Evolutionary conservation across 1,284 basidiomycete genomes (phyloP), one percentile per base, ranked within the genome.

Genomic region (Golubevia pallescens): DNA sequence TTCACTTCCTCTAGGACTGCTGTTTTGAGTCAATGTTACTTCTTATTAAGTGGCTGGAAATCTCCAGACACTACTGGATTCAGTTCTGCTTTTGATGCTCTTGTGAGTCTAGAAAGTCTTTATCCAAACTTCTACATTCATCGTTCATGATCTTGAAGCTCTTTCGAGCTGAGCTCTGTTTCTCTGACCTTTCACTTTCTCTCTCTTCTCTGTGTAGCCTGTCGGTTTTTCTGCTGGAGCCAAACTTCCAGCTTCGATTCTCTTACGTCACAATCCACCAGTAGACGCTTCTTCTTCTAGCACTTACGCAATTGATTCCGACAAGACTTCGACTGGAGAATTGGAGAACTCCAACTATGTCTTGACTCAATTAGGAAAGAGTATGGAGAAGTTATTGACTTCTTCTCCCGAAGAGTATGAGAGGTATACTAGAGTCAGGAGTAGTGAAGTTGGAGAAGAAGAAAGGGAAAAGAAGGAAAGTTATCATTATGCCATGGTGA

Each of bases 351-450:
- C 58, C 65, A 85, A 85, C 64, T 84, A 81, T 65, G 78, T 86
- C 13, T 73, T 86, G 10, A 78, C 77, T 32, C 74, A 78, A 28
- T 65, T 86, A 0, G 84, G 84, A 28, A 86, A 84, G 63, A 72
- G 68, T 21, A 75, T 86, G 68, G 84, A 86, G 58, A 86, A 85
- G 69, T 77, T 83, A 72, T 68, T 86, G 19, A 85, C 83, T 3
- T 61, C 71, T n/a, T 63, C 74, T 19, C 77, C 75, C 1, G 75
- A 81, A 3, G 81, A 84, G 51, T 86, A 80, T 24, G 71, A 71
- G 6, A 62, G 66, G 53, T 77, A 80, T 68, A 67, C 71, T 67
- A 74, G 81, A 38, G 64, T 80, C 64, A 82, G 84, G 60, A 77
- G 77, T 57, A 73, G 73, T 65, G 70, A 71, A 61, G 60, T 81